phyloP scores from a whole-genome alignment of 345 rosid species.

The Euclidium syriacum region DNA sequence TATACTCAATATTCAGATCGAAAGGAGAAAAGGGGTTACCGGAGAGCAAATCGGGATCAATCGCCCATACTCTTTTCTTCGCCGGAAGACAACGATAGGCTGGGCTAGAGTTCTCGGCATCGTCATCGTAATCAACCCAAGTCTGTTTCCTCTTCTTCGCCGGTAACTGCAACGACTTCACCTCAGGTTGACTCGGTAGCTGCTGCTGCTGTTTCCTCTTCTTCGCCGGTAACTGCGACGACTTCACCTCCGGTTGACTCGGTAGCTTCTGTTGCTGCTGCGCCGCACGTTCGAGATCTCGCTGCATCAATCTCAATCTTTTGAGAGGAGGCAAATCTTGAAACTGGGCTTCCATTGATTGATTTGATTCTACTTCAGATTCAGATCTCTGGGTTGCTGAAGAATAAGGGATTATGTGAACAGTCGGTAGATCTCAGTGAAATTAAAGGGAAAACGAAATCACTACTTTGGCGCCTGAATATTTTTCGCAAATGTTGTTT shows the following conservation, averaged over 20 bases:
- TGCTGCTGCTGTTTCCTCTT: constrained; percentile 54
- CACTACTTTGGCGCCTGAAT: constrained; percentile 10
- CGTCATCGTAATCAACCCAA: constrained; percentile 21
- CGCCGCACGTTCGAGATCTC: constrained; percentile 21
- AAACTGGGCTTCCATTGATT: constrained; percentile 48
- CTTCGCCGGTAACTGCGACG: constrained; percentile 63
- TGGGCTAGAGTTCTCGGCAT: neutral
- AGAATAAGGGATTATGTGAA: neutral
- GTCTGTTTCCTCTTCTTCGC: constrained; percentile 78
- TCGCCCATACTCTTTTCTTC: constrained; percentile 87
- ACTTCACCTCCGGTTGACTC: constrained; percentile 22
- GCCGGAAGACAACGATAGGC: constrained; percentile 51
- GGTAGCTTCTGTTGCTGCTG: constrained; percentile 28
- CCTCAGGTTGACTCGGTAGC: constrained; percentile 28
- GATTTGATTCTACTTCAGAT: no score
- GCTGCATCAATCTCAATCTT: constrained; percentile 51
- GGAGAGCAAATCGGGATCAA: constrained; percentile 46
- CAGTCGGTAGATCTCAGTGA: constrained; percentile 1
- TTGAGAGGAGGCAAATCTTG: constrained; percentile 73
- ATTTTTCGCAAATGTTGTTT: neutral
- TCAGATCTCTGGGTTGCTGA: constrained; percentile 8
- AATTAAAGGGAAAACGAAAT: neutral
- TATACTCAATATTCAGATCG: constrained; percentile 72
- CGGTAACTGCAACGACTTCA: constrained; percentile 43
- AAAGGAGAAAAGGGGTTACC: constrained; percentile 45